These are phyloP conservation scores for Asterophora lycoperdoides DNA, from an alignment of 768 basidiomycete genomes.

Conservation along the genomic window DNA sequence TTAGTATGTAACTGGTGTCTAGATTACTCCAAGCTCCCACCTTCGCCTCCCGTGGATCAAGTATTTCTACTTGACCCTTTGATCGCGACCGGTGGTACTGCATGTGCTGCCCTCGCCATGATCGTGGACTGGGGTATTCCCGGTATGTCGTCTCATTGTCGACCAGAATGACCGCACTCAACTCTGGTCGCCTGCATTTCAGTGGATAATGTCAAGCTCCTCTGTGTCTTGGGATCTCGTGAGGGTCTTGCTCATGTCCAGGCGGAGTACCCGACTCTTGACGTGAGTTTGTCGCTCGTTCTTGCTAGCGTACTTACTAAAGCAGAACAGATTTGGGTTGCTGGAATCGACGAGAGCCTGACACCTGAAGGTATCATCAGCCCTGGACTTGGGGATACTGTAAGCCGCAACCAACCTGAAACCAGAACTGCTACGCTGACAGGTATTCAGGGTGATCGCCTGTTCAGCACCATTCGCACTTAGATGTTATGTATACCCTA, in stretches of 20 bases:
- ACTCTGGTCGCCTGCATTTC: background rate
- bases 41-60: conserved; percentile 67
- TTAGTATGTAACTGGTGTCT: background rate
- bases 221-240: conserved; percentile 77
- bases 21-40: conserved; percentile 92
- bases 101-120: conserved; percentile 83
- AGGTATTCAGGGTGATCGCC: conserved; percentile 73
- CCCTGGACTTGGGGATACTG: conserved; percentile 91
- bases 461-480: conserved; percentile 68
- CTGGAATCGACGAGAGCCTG: conserved; percentile 70
- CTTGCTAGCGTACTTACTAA: background rate
- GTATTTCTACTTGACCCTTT: conserved; percentile 91
- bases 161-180: background rate
- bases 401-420: conserved; percentile 33
- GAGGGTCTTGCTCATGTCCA: conserved; percentile 68
- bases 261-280: conserved; percentile 67
- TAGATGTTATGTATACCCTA: conserved; percentile 16
- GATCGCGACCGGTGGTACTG: conserved; percentile 93
- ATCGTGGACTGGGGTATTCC: conserved; percentile 79
- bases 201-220: conserved; percentile 74
- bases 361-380: conserved; percentile 74
- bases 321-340: conserved; percentile 76
- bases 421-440: background rate
- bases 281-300: conserved; percentile 41
- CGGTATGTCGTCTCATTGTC: conserved; percentile 33